Evolutionary conservation across 306 rosid genomes (phyloP), one percentile per base, ranked within the genome.

Genomic region (Sesbania bispinosa): DNA sequence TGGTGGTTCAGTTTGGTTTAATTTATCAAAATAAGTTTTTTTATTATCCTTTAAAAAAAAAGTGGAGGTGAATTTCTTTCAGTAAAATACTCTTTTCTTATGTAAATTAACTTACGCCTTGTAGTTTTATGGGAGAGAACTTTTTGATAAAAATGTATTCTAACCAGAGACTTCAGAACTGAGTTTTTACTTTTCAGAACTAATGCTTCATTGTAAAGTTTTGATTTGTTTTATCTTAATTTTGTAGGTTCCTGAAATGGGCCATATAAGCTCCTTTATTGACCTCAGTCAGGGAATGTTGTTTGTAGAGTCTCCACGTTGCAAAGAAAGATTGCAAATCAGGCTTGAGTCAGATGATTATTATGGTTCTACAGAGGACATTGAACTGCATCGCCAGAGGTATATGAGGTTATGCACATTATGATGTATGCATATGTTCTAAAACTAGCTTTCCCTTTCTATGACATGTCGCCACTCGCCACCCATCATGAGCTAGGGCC

Each of bases 201-300:
- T n/a, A n/a, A n/a, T n/a, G n/a, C n/a, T n/a, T n/a, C n/a, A n/a
- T n/a, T n/a, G n/a, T n/a, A n/a, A 30, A 57, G 21, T 71, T 71
- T 76, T 77, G 29, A 71, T 64, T 62, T 53, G n/a, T 71, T 43
- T 53, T 58, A 71, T 79, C 55, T 77, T 79, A 54, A 53, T 81
- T 83, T 83, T 83, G 54, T 60, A 93, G 98, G 87, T 93, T 78
- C 96, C 98, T 32, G 97, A 87, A 80, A 85, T 93, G 96, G 83
- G 88, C 77, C 78, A 77, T 68, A 73, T 93, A 58, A 75, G 88
- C 77, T 83, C 98, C 77, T 77, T 20, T 62, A 79, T 93, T 74
- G 92, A 93, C 81, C 90, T 93, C 73, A 69, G 87, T 72, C 80
- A 75, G 62, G 90, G 92, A 77, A 62, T 85, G 62, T 60, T 93